Evolutionary conservation across 2,329 filamentous ascomycete species (phyloP).

Genomic region (Penicillium sp.): DNA sequence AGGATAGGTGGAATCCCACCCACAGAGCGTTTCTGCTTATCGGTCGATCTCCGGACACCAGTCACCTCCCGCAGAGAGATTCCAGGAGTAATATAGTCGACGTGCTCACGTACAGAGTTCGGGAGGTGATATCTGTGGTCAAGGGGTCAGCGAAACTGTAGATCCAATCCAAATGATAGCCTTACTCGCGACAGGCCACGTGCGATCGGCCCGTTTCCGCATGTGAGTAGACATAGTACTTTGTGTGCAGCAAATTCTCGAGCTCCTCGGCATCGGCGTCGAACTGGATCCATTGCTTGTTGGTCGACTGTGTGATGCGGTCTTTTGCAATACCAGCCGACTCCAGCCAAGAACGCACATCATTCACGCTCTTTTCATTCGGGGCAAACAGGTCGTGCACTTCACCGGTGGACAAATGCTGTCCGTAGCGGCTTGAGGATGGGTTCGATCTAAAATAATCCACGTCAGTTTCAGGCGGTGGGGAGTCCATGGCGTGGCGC

Average conservation of each 20-base stretch:
- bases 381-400: constrained; percentile 41
- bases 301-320: constrained; percentile 31
- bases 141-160: constrained; percentile 1
- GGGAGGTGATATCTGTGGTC: constrained; percentile 32
- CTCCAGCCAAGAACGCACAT: constrained; percentile 33
- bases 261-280: constrained; percentile 39
- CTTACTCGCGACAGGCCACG: constrained; percentile 45
- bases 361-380: constrained; percentile 27
- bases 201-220: constrained; percentile 32
- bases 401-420: constrained; percentile 34
- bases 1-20: constrained; percentile 27
- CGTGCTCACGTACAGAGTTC: constrained; percentile 28
- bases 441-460: constrained; percentile 34
- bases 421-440: constrained; percentile 37
- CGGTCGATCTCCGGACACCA: constrained; percentile 11
- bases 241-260: constrained; percentile 40
- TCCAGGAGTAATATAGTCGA: constrained; percentile 38
- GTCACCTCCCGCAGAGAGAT: constrained; percentile 35
- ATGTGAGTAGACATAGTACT: constrained; percentile 43
- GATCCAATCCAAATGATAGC: neutral
- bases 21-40: constrained; percentile 24
- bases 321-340: constrained; percentile 25
- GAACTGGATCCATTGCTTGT: constrained; percentile 45
- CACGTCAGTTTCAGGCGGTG: neutral
- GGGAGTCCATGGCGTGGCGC: neutral